phyloP scores from a whole-genome alignment of 129 eudicot species.

The Pittosporum tobira region DNA sequence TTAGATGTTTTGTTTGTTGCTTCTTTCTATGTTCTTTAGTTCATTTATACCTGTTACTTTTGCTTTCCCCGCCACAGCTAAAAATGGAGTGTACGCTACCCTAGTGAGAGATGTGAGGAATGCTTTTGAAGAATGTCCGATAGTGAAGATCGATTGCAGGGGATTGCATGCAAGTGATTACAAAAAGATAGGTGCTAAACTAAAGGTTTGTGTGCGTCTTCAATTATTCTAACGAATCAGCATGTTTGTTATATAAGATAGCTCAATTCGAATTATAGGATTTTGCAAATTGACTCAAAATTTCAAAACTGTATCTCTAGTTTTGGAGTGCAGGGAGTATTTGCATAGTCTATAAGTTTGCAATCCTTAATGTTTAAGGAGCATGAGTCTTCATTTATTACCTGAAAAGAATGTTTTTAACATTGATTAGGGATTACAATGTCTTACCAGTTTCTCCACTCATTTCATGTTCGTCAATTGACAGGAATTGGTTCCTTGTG shows the following conservation, averaged over 20 bases:
- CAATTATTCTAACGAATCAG: background rate
- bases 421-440: background rate
- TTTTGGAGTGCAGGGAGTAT: no score
- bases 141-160: conserved; percentile 79
- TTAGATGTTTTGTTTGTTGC: background rate
- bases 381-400: background rate
- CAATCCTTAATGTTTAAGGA: background rate
- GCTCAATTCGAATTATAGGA: background rate
- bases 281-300: no score
- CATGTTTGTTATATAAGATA: background rate
- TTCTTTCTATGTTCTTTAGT: background rate
- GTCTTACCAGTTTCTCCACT: background rate
- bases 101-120: conserved; percentile 81
- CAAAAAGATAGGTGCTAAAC: conserved; percentile 92
- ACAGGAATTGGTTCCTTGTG: conserved; percentile 99
- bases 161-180: conserved; percentile 94
- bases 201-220: conserved; percentile 43
- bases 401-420: background rate
- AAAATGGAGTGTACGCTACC: conserved; percentile 70
- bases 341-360: no score
- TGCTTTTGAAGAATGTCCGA: conserved; percentile 79
- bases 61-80: conserved; percentile 33
- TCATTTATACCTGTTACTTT: conserved; percentile 5
- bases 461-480: background rate
- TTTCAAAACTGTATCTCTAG: no score